phyloP scores from a whole-genome alignment of 306 rosid species.

The Chamaecrista fasciculata region DNA sequence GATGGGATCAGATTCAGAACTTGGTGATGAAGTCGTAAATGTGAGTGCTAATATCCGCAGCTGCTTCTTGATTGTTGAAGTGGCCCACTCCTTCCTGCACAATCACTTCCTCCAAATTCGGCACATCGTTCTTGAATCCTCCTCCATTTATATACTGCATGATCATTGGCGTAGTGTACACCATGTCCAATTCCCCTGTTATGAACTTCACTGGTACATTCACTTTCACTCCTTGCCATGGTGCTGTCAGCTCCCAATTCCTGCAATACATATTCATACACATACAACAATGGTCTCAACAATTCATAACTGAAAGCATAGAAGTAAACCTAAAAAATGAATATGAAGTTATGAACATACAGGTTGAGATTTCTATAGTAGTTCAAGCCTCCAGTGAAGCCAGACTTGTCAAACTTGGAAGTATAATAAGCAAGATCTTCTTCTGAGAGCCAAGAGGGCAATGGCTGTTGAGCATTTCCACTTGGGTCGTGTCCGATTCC shows the following conservation, averaged over 20 bases:
- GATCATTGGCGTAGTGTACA: conserved; percentile 26
- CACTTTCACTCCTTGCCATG: conserved; percentile 33
- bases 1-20: conserved; percentile 1
- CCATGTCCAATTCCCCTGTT: conserved; percentile 22
- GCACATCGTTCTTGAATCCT: conserved; percentile 38
- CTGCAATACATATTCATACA: conserved; percentile 29
- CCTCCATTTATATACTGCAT: conserved; percentile 33
- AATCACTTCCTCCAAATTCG: conserved; percentile 37
- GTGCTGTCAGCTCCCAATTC: conserved; percentile 42
- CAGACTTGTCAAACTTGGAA: conserved; percentile 18
- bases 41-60: conserved; percentile 31
- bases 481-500: conserved; percentile 28
- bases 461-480: conserved; percentile 4
- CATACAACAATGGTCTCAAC: not conserved
- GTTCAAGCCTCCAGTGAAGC: conserved; percentile 37
- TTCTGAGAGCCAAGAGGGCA: conserved; percentile 41
- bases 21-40: conserved; percentile 30
- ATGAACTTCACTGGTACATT: conserved; percentile 37
- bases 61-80: conserved; percentile 46
- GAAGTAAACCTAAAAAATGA: no score
- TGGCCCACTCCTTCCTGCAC: conserved; percentile 42
- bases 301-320: no score
- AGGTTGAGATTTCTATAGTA: conserved; percentile 35
- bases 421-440: conserved; percentile 33
- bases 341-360: no score